Conservation (phyloP, 1,139 yeast species). For the Yamadazyma pseudoaaseri region DNA sequence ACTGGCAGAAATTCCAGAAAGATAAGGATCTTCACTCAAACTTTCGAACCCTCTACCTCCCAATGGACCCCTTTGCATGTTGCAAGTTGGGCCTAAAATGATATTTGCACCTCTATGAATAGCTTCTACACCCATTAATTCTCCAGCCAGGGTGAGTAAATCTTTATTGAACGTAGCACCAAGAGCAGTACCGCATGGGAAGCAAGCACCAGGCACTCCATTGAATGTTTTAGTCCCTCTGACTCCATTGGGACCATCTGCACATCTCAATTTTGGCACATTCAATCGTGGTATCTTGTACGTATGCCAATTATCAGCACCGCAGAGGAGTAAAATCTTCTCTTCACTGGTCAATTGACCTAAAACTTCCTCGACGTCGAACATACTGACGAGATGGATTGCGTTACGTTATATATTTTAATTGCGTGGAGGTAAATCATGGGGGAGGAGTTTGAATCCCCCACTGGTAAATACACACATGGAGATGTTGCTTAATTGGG, state of each 20-base stretch:
- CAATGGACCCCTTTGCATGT: slow-evolving; percentile 32
- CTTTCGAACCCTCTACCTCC: slow-evolving; percentile 38
- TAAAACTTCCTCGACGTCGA: slow-evolving; percentile 43
- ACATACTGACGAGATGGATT: background rate
- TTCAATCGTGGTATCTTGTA: slow-evolving; percentile 41
- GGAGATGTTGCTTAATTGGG: background rate
- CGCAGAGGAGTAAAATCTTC: slow-evolving; percentile 47
- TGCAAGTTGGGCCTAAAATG: slow-evolving; percentile 36
- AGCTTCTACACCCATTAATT: slow-evolving; percentile 33
- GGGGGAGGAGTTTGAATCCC: slow-evolving; percentile 3
- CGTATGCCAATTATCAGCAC: slow-evolving; percentile 58
- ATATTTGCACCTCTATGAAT: slow-evolving; percentile 32
- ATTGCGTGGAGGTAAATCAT: slow-evolving; percentile 2
- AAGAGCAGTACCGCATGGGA: slow-evolving; percentile 37
- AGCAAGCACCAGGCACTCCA: slow-evolving; percentile 31
- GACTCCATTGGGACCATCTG: slow-evolving; percentile 37
- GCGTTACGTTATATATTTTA: background rate
- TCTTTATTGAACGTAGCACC: slow-evolving; percentile 43
- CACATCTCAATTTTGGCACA: slow-evolving; percentile 28
- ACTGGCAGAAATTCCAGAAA: slow-evolving; percentile 30
- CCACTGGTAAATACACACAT: background rate
- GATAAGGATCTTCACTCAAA: slow-evolving; percentile 33
- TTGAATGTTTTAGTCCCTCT: slow-evolving; percentile 33
- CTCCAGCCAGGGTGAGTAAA: slow-evolving; percentile 26
- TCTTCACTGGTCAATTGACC: slow-evolving; percentile 42